Evolutionary conservation across 768 basidiomycete species (phyloP).

Genomic region (Lactarius hatsudake): DNA sequence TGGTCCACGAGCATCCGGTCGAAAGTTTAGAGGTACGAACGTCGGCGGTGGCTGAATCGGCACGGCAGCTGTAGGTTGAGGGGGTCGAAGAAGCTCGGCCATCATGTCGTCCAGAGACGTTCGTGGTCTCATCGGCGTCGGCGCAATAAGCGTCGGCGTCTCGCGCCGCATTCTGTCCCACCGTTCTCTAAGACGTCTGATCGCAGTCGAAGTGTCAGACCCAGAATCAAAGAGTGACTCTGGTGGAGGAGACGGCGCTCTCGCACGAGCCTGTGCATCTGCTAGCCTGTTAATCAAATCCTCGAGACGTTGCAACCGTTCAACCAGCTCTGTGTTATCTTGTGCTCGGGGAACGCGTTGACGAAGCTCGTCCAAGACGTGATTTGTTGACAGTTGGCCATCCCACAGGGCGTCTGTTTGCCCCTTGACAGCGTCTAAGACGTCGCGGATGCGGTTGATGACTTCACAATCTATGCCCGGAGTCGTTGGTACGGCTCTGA

Average conservation of each 20-base stretch:
- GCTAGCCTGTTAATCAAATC: conserved; percentile 23
- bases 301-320: conserved; percentile 22
- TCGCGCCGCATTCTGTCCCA: conserved; percentile 33
- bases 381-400: conserved; percentile 58
- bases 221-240: conserved; percentile 34
- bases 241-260: conserved; percentile 30
- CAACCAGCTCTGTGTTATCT: conserved; percentile 36
- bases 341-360: conserved; percentile 40
- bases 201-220: conserved; percentile 31
- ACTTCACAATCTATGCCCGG: conserved; percentile 36
- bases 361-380: conserved; percentile 60
- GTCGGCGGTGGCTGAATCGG: conserved; percentile 49
- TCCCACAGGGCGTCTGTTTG: conserved; percentile 59
- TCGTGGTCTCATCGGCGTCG: conserved; percentile 43
- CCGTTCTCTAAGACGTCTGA: conserved; percentile 32
- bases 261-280: conserved; percentile 19
- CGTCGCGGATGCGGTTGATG: conserved; percentile 48
- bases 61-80: conserved; percentile 39
- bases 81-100: conserved; percentile 56
- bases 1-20: conserved; percentile 41
- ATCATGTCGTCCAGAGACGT: conserved; percentile 58
- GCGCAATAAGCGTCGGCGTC: conserved; percentile 42
- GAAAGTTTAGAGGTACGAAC: conserved; percentile 53
- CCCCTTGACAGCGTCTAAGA: conserved; percentile 56
- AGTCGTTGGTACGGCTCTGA: conserved; percentile 28